A percentile compares a stretch with the other conserved stretches of the same genome.
These are phyloP conservation scores for Cyathus striatus DNA, from an alignment of 768 basidiomycete genomes.

Conservation along the genomic window DNA sequence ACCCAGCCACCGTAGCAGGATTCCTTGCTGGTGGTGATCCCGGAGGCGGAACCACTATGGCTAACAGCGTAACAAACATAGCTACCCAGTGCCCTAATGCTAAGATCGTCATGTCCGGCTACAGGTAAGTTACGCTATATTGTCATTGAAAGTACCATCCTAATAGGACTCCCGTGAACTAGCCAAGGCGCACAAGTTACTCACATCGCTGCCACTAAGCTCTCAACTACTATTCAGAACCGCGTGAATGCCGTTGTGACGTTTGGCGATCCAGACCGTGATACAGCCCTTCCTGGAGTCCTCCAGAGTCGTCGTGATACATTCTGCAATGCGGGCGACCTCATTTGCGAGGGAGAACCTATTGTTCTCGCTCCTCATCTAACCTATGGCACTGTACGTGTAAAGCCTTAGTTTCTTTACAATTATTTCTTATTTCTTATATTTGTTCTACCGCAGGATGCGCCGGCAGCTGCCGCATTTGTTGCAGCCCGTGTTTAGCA, in stretches of 20 bases:
- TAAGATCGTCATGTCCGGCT: constrained; percentile 17
- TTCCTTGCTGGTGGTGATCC: constrained; percentile 9
- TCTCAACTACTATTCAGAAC: background rate
- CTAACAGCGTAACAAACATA: constrained; percentile 3
- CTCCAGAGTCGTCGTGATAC: background rate
- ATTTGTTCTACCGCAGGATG: background rate
- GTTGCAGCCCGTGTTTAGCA: background rate
- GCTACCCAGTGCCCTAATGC: constrained; percentile 17
- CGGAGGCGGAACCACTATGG: constrained; percentile 9
- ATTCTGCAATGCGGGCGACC: background rate
- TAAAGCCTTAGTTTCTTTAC: background rate
- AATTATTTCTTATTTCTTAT: background rate
- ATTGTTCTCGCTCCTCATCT: background rate
- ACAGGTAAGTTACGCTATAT: constrained; percentile 3
- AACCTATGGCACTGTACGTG: background rate
- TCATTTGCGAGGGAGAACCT: background rate
- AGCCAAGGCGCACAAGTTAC: background rate
- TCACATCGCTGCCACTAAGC: background rate
- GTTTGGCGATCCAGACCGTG: background rate
- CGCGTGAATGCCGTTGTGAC: background rate
- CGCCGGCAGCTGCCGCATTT: background rate
- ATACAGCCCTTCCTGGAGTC: background rate
- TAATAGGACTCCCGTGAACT: background rate
- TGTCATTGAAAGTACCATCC: background rate
- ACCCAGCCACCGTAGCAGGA: background rate